Evolutionary conservation across 805 yeast genomes (phyloP).

Genomic region (Limtongia smithiae): DNA sequence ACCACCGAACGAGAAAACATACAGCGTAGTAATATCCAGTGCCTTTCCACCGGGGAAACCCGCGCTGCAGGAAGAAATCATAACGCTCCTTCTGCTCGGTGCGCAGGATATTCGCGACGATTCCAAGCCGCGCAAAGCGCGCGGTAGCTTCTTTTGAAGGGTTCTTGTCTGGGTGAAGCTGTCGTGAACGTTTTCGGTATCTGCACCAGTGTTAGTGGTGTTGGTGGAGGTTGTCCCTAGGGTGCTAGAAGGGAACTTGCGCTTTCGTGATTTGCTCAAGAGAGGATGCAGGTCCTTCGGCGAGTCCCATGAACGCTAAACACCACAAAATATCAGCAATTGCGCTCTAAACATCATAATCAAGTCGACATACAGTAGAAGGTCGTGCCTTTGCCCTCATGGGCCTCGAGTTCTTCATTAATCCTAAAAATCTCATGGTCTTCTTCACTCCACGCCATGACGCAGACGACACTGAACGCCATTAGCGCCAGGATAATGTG

Average conservation of each 20-base stretch:
- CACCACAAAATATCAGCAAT: neutral
- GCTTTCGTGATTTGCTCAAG: slow-evolving; percentile 37
- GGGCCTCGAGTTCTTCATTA: slow-evolving; percentile 58
- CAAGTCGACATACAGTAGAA: slow-evolving; percentile 58
- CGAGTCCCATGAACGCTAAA: slow-evolving; percentile 43
- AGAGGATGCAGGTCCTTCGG: slow-evolving; percentile 43
- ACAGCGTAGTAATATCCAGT: slow-evolving; percentile 55
- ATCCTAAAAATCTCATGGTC: slow-evolving; percentile 80
- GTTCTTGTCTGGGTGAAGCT: slow-evolving; percentile 84
- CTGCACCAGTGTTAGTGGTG: slow-evolving; percentile 41
- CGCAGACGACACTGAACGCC: slow-evolving; percentile 4
- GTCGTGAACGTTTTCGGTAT: slow-evolving; percentile 65
- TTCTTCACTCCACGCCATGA: slow-evolving; percentile 50
- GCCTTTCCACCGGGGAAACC: slow-evolving; percentile 81
- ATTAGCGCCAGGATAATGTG: slow-evolving; percentile 1
- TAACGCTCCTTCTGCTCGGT: slow-evolving; percentile 61
- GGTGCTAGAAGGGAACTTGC: slow-evolving; percentile 16
- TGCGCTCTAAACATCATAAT: neutral
- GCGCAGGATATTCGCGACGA: slow-evolving; percentile 70
- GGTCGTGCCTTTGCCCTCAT: slow-evolving; percentile 57
- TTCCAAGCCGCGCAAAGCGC: slow-evolving; percentile 72
- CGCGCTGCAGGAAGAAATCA: slow-evolving; percentile 76
- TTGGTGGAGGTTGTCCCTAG: no score
- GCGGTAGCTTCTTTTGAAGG: slow-evolving; percentile 54
- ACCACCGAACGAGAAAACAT: neutral